Percentiles rank a stretch among this genome's conserved stretches.
These are phyloP conservation scores for Thermochaetoides thermophila DNA, from an alignment of 495 filamentous ascomycete genomes.

Conservation along the genomic window DNA sequence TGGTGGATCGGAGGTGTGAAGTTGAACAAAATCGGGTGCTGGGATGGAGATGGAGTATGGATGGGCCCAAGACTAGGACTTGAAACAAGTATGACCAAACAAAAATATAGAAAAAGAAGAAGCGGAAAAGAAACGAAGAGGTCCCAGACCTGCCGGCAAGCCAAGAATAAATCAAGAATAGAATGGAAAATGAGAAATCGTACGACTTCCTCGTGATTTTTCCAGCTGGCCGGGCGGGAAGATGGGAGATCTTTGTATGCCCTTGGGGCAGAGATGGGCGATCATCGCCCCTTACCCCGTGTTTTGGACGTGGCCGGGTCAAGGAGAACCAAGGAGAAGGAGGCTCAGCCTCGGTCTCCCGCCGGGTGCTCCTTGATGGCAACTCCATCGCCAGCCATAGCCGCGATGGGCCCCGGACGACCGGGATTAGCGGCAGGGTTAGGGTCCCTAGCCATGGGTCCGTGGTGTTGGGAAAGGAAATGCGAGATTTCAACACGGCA, in stretches of 20 bases:
- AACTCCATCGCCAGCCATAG: no score
- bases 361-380: neutral
- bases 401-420: no score
- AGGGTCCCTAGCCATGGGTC: no score
- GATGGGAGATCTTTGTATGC: constrained; percentile 3
- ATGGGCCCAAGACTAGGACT: neutral
- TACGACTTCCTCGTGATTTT: no score
- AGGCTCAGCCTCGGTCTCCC: no score
- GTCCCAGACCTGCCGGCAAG: constrained; percentile 14
- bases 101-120: constrained; percentile 1
- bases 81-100: neutral
- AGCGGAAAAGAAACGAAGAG: constrained; percentile 5
- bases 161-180: constrained; percentile 6
- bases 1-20: neutral
- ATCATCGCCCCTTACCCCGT: neutral
- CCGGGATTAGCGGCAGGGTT: no score
- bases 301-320: no score
- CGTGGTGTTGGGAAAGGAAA: no score
- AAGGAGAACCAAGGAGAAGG: no score
- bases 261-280: neutral
- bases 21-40: neutral
- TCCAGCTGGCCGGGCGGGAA: neutral
- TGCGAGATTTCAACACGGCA: no score
- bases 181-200: constrained; percentile 7
- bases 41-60: neutral